A percentile compares a stretch with the other conserved stretches of the same genome.
These are phyloP conservation scores for Aureobasidium vineae DNA, from an alignment of 2,329 filamentous ascomycete species.

Conservation along the genomic window DNA sequence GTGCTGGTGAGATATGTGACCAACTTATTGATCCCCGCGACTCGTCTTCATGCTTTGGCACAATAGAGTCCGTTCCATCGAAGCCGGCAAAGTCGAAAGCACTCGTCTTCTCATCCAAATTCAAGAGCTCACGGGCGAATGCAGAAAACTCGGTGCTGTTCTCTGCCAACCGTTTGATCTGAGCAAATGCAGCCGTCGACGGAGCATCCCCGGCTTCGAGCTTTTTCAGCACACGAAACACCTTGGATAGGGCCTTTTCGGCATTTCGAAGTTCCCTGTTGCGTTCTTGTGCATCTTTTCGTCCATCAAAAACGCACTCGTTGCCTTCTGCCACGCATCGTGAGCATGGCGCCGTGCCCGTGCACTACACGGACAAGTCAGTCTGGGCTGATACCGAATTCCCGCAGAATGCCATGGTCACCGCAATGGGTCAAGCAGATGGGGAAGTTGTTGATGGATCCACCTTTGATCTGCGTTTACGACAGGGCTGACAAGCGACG, in stretches of 20 bases:
- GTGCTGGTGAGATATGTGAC: slow-evolving; percentile 7
- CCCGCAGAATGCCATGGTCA: slow-evolving; percentile 3
- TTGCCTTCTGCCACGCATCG: slow-evolving; percentile 22
- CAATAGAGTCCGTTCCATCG: neutral
- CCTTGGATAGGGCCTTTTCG: slow-evolving; percentile 19
- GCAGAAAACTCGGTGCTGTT: neutral
- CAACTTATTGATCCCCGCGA: neutral
- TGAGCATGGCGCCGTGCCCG: slow-evolving; percentile 22
- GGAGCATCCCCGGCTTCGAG: slow-evolving; percentile 13
- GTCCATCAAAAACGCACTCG: slow-evolving; percentile 21
- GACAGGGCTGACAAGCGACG: slow-evolving; percentile 22
- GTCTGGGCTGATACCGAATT: neutral
- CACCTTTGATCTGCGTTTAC: slow-evolving; percentile 25
- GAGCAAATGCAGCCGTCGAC: neutral
- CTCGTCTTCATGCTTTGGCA: neutral
- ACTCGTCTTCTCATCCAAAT: slow-evolving; percentile 13
- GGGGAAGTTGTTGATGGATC: neutral
- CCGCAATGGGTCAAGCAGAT: neutral
- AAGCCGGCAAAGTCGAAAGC: neutral
- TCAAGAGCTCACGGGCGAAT: slow-evolving; percentile 11
- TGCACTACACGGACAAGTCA: slow-evolving; percentile 14
- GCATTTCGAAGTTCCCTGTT: slow-evolving; percentile 20
- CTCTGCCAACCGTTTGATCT: slow-evolving; percentile 15
- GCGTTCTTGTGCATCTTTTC: slow-evolving; percentile 24
- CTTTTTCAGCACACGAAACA: slow-evolving; percentile 21